Conservation (phyloP, 2,329 filamentous ascomycete genomes). For the Chalaropsis ovoidea region DNA sequence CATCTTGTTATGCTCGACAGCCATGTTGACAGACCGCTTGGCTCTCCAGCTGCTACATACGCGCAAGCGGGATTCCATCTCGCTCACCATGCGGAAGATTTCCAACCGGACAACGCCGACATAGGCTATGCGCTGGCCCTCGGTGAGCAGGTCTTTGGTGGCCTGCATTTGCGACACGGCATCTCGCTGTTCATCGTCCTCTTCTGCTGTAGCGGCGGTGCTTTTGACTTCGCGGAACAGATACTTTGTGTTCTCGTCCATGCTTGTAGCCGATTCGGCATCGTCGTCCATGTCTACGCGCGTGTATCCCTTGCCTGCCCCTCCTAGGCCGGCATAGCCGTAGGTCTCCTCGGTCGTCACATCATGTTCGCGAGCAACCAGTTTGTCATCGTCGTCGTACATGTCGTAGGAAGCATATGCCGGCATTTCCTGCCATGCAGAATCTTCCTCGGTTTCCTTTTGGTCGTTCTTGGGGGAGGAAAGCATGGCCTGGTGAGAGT, state of each 20-base stretch:
- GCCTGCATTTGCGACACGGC: conserved; percentile 84
- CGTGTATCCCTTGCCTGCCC: conserved; percentile 90
- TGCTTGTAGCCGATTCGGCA: conserved; percentile 81
- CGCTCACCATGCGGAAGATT: conserved; percentile 65
- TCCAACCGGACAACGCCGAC: conserved; percentile 79
- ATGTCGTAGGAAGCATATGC: conserved; percentile 86
- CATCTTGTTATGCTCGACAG: conserved; percentile 75
- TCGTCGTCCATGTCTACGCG: conserved; percentile 92
- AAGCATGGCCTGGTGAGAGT: conserved; percentile 66
- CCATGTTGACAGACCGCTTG: conserved; percentile 61
- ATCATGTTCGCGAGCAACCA: conserved; percentile 73
- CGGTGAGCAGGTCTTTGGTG: conserved; percentile 88
- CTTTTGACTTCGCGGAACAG: conserved; percentile 67
- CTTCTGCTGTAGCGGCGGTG: conserved; percentile 51
- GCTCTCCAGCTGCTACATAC: conserved; percentile 45
- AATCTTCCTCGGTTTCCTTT: conserved; percentile 51
- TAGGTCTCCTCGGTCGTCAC: conserved; percentile 56
- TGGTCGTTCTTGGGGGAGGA: conserved; percentile 45
- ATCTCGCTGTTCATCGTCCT: conserved; percentile 76
- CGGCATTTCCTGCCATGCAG: conserved; percentile 86
- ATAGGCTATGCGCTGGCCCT: conserved; percentile 91
- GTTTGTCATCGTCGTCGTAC: conserved; percentile 84
- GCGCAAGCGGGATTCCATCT: conserved; percentile 41
- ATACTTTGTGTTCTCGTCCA: conserved; percentile 96
- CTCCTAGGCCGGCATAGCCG: conserved; percentile 68